These are phyloP conservation scores for Magnolia sinica DNA, from an alignment of 164 flowering plant species.

Conservation along the genomic window DNA sequence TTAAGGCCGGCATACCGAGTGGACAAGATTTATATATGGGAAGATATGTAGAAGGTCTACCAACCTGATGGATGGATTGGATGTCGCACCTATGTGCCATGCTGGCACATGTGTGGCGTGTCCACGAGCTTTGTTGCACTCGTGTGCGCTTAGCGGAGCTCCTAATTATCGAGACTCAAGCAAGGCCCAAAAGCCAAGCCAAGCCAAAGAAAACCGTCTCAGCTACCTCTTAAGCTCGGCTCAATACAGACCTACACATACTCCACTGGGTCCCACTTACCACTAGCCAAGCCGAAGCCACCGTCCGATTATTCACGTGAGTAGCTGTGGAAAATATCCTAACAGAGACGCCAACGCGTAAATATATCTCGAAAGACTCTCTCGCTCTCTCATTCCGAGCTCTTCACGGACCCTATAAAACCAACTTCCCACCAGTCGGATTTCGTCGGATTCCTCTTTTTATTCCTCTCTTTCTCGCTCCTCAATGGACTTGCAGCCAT, in stretches of 20 bases:
- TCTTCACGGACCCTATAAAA: slow-evolving; percentile 3
- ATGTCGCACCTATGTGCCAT: no score
- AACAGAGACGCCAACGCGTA: background rate
- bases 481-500: background rate
- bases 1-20: no score
- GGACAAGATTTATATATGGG: no score
- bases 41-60: no score
- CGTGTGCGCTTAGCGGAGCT: background rate
- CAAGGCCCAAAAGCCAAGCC: background rate
- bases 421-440: background rate
- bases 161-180: background rate
- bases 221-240: background rate
- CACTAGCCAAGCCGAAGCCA: background rate
- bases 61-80: no score
- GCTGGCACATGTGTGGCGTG: no score
- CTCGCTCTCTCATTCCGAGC: background rate
- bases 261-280: background rate
- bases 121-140: background rate
- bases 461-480: background rate
- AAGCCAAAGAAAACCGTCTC: background rate
- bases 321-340: background rate
- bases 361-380: background rate
- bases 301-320: slow-evolving; percentile 20
- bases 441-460: slow-evolving; percentile 2
- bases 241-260: background rate